Conservation (phyloP, 1,284 basidiomycete genomes). For the Pseudozyma flocculosa region DNA sequence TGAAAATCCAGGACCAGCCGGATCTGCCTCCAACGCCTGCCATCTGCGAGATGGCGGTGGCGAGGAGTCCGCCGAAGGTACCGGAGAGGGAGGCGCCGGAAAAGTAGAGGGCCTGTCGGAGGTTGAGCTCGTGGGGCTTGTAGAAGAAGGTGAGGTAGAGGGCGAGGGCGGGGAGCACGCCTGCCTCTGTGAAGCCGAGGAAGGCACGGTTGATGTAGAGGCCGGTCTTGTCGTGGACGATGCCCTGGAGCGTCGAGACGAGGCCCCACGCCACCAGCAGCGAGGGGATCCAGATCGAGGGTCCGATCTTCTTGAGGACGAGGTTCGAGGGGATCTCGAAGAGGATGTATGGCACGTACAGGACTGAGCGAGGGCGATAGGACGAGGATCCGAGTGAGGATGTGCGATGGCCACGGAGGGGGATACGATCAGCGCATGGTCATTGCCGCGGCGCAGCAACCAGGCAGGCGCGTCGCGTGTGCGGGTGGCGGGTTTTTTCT, state of each 20-base stretch:
- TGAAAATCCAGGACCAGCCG: slow-evolving; percentile 50
- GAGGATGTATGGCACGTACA: slow-evolving; percentile 55
- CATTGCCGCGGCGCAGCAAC: no score
- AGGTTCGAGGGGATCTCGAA: slow-evolving; percentile 51
- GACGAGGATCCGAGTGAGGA: not conserved
- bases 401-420: no score
- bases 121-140: slow-evolving; percentile 43
- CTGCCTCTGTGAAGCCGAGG: slow-evolving; percentile 43
- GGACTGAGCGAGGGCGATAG: slow-evolving; percentile 24
- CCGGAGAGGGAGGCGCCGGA: slow-evolving; percentile 46
- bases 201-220: slow-evolving; percentile 50
- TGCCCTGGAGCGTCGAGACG: slow-evolving; percentile 43
- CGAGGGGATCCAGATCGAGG: slow-evolving; percentile 42
- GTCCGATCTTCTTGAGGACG: slow-evolving; percentile 42
- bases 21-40: slow-evolving; percentile 17
- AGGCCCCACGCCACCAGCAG: slow-evolving; percentile 44
- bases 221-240: slow-evolving; percentile 39
- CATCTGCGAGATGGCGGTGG: slow-evolving; percentile 44
- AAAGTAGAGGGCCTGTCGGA: slow-evolving; percentile 53
- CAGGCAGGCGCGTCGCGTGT: no score
- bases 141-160: slow-evolving; percentile 54
- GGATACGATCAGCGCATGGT: no score
- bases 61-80: slow-evolving; percentile 49
- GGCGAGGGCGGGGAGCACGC: slow-evolving; percentile 41
- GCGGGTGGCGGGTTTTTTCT: no score